Base-by-base conservation (phyloP, 139 green algal species). In the Chlorella sp. region DNA sequence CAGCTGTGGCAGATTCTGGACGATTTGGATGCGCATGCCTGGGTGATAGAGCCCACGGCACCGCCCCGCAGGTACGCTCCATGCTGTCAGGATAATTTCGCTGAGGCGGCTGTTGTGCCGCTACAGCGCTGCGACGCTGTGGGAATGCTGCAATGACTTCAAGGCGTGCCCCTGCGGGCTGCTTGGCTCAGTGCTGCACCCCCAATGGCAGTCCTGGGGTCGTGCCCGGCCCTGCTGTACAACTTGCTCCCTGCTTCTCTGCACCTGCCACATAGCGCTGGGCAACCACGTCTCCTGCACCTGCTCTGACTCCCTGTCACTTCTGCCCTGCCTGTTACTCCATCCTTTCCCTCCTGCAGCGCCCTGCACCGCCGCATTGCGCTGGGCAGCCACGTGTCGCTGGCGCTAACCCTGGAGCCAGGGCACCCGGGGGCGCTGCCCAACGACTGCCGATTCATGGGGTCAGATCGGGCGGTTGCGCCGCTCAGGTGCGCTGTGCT, bases 1-100 rank as follows among this genome's bases (percentile, higher is more conserved):
- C 57, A 53, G 83, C 37, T 90, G 36, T 92, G 90, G 90, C 85
- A 88, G 36, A 80, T 36, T 61, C 11, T 92, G 40, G 90, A 92
- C 14, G 90, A 92, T 32, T 28, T 92, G 60, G 90, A 90, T 40
- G 34, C 28, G 61, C 53, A 81, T 4, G 77, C 64, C 0, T 90
- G 82, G 84, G 83, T 92, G 80, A 89, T 92, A 60, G 90, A 92
- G 77, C 90, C 90, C 89, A 71, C 66, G 2, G 84, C 84, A 18
- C 64, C 84, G 48, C 28, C 84, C 12, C 84, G 84, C 84, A 81
- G 84, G 84, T 88, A 39, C 3, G 79, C 32, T 4, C n/a, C 32
- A 21, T 80, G 32, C 48, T 57, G 48, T 9, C 9, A 9, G 48
- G 7, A 57, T 5, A 16, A 9, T 57, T 57, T 57, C n/a, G n/a